phyloP scores from a whole-genome alignment of 148 eudicot genomes.

The Vaccinium corymbosum region DNA sequence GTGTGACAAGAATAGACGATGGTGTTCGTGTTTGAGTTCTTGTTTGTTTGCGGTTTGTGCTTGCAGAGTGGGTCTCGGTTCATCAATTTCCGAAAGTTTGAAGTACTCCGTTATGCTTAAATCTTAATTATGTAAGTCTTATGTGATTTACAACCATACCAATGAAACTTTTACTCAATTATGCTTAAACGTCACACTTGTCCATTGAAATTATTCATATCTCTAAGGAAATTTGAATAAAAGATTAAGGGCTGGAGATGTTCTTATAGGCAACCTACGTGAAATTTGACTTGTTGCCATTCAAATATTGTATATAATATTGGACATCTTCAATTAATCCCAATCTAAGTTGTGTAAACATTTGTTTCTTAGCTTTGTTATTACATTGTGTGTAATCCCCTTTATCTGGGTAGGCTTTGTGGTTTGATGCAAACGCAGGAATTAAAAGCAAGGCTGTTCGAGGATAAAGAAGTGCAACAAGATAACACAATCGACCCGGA shows the following conservation, averaged over 20 bases:
- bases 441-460: conserved; percentile 91
- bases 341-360: neutral
- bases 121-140: too few relatives aligned
- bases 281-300: neutral
- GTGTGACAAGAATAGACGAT: too few relatives aligned
- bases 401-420: neutral
- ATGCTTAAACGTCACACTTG: too few relatives aligned
- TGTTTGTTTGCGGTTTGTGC: too few relatives aligned
- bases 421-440: conserved; percentile 37
- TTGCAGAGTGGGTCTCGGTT: too few relatives aligned
- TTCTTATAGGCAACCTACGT: neutral
- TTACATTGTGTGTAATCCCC: neutral
- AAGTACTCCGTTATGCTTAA: too few relatives aligned
- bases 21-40: too few relatives aligned
- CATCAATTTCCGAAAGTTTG: too few relatives aligned
- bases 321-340: neutral
- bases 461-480: conserved; percentile 92
- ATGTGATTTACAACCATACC: too few relatives aligned
- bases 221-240: neutral
- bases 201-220: neutral
- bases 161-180: too few relatives aligned
- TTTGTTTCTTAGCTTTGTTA: neutral
- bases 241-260: neutral
- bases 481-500: conserved; percentile 93
- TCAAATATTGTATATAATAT: neutral